Base-by-base conservation (phyloP, 176 grass and related monocot species). In the Thinopyrum elongatum region DNA sequence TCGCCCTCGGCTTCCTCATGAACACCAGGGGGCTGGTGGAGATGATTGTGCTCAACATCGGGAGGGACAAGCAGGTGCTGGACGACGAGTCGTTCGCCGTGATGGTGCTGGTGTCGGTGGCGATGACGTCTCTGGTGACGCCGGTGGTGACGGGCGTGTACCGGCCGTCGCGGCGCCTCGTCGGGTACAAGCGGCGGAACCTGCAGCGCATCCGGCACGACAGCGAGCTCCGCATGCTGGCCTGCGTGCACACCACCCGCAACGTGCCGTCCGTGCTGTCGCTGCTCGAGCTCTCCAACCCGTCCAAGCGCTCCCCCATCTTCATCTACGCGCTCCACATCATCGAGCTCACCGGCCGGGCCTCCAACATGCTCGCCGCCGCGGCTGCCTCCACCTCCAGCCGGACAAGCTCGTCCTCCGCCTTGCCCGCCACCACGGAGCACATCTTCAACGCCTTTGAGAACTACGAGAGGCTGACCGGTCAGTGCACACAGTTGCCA, bases 291-390 rank as follows among this genome's bases (percentile, higher is more conserved):
- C 71, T 98, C 29, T 88, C 89, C 4, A 93, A 92, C 81, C 95
- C 93, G 0, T 88, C 15, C 84, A 98, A 95, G 89, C 93, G 95
- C 44, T 87, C 91, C 34, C 93, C 93, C 12, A 98, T 98, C 79
- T 98, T 95, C 59, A 84, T 95, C 85, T 95, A 95, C 80, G 95
- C 90, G 28, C 89, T 98, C 79, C 96, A 98, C 83, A 93, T 98
- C 55, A 84, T 98, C 17, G 93, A 98, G 88, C 96, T 98, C 86
- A 95, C 96, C 0, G 89, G 91, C 33, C 88, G 96, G 7, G 87
- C 93, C 78, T 90, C 93, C 81, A 90, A 95, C 88, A 93, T 98
- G 88, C 89, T 98, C 77, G 89, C 89, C 86, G 83, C 88, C 1
- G 88, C 94, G 9, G 85, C 85, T 10, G 73, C 73, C 73, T 53